phyloP scores from a whole-genome alignment of 2,329 filamentous ascomycete genomes.

The Penicillium sumatraense region DNA sequence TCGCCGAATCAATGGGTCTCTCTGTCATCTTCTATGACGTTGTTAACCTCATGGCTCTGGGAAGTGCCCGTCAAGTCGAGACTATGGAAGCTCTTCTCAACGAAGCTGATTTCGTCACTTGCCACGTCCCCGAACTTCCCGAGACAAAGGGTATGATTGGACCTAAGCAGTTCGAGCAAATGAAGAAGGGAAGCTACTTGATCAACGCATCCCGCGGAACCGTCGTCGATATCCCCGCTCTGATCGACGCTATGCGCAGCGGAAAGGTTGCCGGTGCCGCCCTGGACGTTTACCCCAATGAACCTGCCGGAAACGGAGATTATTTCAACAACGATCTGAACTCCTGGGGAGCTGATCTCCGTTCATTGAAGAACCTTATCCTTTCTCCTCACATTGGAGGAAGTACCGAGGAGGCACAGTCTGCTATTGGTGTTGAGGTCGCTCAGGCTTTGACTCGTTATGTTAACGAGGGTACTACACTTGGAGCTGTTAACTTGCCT shows the following conservation, averaged over 20 bases:
- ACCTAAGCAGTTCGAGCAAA: slow-evolving; percentile 75
- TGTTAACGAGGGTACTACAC: slow-evolving; percentile 90
- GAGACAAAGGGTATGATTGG: slow-evolving; percentile 95
- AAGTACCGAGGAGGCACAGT: slow-evolving; percentile 96
- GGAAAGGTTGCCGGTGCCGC: slow-evolving; percentile 92
- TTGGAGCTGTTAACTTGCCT: slow-evolving; percentile 95
- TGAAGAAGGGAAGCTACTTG: slow-evolving; percentile 91
- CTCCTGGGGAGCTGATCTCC: slow-evolving; percentile 81
- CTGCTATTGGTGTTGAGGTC: slow-evolving; percentile 94
- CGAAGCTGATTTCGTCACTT: slow-evolving; percentile 86
- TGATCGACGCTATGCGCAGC: slow-evolving; percentile 82
- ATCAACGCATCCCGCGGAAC: slow-evolving; percentile 95
- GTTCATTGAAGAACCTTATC: slow-evolving; percentile 86
- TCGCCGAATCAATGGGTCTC: slow-evolving; percentile 98
- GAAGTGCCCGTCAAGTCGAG: slow-evolving; percentile 81
- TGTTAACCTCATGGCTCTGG: slow-evolving; percentile 90
- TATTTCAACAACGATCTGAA: slow-evolving; percentile 90
- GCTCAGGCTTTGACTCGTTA: slow-evolving; percentile 86
- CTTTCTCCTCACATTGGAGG: slow-evolving; percentile 96
- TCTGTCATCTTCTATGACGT: slow-evolving; percentile 97
- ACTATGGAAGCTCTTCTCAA: slow-evolving; percentile 76
- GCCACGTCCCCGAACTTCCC: slow-evolving; percentile 90
- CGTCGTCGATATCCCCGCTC: slow-evolving; percentile 89
- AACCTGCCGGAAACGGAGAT: slow-evolving; percentile 91
- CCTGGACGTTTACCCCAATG: slow-evolving; percentile 93